Base-by-base conservation (phyloP, 2,329 filamentous ascomycete species). In the Monilinia fructigena region DNA sequence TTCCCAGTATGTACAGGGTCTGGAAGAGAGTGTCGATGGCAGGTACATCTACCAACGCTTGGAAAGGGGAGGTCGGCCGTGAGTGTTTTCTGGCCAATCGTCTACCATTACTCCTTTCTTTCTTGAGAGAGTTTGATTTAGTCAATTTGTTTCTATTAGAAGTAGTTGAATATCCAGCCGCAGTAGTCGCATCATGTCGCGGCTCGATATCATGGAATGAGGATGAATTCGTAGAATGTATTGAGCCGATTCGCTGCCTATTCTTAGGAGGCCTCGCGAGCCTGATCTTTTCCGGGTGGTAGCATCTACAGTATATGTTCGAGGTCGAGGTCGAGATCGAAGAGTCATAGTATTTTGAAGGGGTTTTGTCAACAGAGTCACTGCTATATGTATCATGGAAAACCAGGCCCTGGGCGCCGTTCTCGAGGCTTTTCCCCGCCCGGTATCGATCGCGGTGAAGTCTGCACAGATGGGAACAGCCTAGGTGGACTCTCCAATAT, bases 191-290 rank as follows among this genome's bases (percentile, higher is more conserved):
- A 63, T 74, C 72, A 45, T 68, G 70, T 65, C 79, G 80, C 66
- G 80, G 78, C 52, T 80, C 76, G 58, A 75, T 70, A 63, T 85
- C 82, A 67, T 82, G 78, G 59, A 83, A 81, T 60, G 82, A 80
- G 58, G 85, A 80, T 5, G 86, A 84, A 4, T 82, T 79, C 10
- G 86, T 82, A 47, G 88, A 89, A 71, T 89, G 88, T 72, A 92
- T 85, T 38, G 89, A 92, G 60, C 89, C 88, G 54, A 92, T 85
- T 62, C 89, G 83, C 72, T 88, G 85, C 62, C 89, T 84, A 71
- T 79, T 82, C 67, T 86, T 78, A 10, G 74, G 74, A 55, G 77
- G 74, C 53, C 78, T 54, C 66, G 67, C 7, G 79, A 72, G 56
- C 75, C 75, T 42, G 78, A 74, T n/a, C 81, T 78, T 20, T 72